These are phyloP conservation scores for Knufia petricola DNA, from an alignment of 2,329 filamentous ascomycete species.

Conservation along the genomic window DNA sequence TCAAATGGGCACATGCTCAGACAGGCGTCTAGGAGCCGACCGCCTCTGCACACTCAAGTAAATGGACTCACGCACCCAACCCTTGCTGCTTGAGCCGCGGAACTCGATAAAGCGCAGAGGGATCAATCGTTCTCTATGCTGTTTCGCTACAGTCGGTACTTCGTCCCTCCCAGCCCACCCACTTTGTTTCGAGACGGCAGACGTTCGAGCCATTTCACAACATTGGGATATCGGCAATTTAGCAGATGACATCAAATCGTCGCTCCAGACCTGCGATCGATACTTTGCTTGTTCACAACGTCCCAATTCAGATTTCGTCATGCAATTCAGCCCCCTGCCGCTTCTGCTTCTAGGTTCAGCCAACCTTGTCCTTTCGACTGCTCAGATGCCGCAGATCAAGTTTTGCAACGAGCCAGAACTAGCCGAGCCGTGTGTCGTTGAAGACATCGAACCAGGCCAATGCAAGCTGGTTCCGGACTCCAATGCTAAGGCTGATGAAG, in stretches of 20 bases:
- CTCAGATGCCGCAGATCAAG: not conserved
- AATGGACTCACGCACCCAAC: too few species aligned
- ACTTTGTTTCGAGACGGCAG: not conserved
- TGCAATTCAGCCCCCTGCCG: constrained; percentile 1
- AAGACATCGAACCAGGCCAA: not conserved
- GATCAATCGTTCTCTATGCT: too few species aligned
- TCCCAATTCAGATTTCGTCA: constrained; percentile 1
- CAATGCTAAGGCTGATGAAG: not conserved
- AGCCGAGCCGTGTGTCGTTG: not conserved
- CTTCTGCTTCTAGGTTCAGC: constrained; percentile 1
- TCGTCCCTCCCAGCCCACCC: too few species aligned
- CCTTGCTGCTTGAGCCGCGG: too few species aligned
- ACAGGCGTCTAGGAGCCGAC: too few species aligned
- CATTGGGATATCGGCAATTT: constrained; percentile 1
- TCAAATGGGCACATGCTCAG: too few species aligned
- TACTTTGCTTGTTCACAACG: constrained; percentile 2
- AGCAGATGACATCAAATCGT: constrained; percentile 1
- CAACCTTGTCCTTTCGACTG: not conserved
- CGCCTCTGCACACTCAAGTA: too few species aligned
- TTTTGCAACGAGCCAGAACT: constrained; percentile 1
- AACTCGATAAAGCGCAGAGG: too few species aligned
- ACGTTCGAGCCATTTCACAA: constrained; percentile 2
- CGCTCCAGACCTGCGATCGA: constrained; percentile 2
- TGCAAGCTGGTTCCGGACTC: constrained; percentile 5
- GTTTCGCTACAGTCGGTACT: too few species aligned